Evolutionary conservation across 306 rosid species (phyloP).

Genomic region (Luffa aegyptiaca): DNA sequence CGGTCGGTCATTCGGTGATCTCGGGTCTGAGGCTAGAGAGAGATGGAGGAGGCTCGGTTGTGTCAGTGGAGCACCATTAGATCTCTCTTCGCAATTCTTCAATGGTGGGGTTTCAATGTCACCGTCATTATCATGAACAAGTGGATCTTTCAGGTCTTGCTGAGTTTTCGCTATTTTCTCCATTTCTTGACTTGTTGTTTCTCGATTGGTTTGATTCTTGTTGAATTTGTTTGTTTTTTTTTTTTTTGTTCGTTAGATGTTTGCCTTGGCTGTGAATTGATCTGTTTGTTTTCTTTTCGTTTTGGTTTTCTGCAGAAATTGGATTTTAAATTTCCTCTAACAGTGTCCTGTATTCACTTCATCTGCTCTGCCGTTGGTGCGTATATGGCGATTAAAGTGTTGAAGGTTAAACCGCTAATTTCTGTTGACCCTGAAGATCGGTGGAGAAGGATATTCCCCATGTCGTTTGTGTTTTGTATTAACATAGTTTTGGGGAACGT

Average conservation of each 20-base stretch:
- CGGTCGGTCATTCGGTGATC: constrained; percentile 21
- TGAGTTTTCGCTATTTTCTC: neutral
- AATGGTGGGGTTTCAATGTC: constrained; percentile 96
- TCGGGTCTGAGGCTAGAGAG: constrained; percentile 11
- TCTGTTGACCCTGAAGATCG: constrained; percentile 81
- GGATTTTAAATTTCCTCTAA: constrained; percentile 92
- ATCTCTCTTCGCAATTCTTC: constrained; percentile 83
- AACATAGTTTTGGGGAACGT: constrained; percentile 95
- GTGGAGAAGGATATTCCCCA: constrained; percentile 93
- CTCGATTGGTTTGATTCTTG: neutral
- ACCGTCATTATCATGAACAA: constrained; percentile 87
- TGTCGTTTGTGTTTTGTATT: constrained; percentile 97
- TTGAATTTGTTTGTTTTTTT: neutral
- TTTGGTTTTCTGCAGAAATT: constrained; percentile 46
- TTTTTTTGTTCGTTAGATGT: neutral
- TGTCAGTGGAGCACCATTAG: constrained; percentile 64
- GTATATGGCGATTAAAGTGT: constrained; percentile 62
- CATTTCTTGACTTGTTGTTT: neutral
- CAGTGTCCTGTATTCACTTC: constrained; percentile 86
- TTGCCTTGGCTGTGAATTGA: neutral
- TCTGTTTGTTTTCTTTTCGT: neutral
- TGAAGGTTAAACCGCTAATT: constrained; percentile 82
- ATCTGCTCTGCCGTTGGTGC: constrained; percentile 90
- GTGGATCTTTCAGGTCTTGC: constrained; percentile 96
- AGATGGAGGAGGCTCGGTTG: constrained; percentile 60